Percentiles rank a stretch among this genome's conserved stretches.
These are phyloP conservation scores for Lagenidium giganteum DNA, from an alignment of 352 stramenopile species.

Conservation along the genomic window DNA sequence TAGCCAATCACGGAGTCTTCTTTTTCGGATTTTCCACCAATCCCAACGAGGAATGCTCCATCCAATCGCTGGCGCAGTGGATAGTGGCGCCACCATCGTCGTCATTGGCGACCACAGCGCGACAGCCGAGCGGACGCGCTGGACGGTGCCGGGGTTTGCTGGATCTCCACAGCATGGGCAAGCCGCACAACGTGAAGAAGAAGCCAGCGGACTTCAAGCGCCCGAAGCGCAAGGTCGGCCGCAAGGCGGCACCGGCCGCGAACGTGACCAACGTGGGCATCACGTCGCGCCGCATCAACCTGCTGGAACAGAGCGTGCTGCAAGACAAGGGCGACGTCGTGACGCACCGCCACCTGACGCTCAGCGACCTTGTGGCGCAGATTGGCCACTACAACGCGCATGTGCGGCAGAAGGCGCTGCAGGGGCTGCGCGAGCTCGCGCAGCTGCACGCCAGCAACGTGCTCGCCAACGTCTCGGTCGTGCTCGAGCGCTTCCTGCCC, in stretches of 20 bases:
- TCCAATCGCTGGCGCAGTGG: slow-evolving; percentile 4
- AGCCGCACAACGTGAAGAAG: slow-evolving; percentile 65
- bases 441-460: slow-evolving; percentile 46
- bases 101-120: not conserved
- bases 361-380: slow-evolving; percentile 66
- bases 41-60: not conserved
- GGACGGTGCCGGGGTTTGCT: no score
- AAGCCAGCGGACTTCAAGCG: slow-evolving; percentile 86
- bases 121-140: no score
- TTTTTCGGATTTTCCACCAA: slow-evolving; percentile 8
- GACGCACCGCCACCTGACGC: slow-evolving; percentile 58
- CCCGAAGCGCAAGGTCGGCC: slow-evolving; percentile 82
- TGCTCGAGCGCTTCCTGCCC: slow-evolving; percentile 75
- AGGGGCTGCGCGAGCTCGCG: slow-evolving; percentile 59
- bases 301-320: slow-evolving; percentile 76
- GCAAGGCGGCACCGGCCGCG: slow-evolving; percentile 50
- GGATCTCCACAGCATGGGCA: slow-evolving; percentile 33
- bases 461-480: slow-evolving; percentile 59
- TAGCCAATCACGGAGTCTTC: slow-evolving; percentile 1
- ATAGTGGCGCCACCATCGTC: slow-evolving; percentile 14
- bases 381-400: slow-evolving; percentile 79
- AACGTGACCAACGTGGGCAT: slow-evolving; percentile 79
- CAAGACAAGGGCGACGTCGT: slow-evolving; percentile 62
- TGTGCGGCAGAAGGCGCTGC: slow-evolving; percentile 63
- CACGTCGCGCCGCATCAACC: slow-evolving; percentile 72